phyloP scores from a whole-genome alignment of 2,329 filamentous ascomycete genomes.

The Claviceps citrina region DNA sequence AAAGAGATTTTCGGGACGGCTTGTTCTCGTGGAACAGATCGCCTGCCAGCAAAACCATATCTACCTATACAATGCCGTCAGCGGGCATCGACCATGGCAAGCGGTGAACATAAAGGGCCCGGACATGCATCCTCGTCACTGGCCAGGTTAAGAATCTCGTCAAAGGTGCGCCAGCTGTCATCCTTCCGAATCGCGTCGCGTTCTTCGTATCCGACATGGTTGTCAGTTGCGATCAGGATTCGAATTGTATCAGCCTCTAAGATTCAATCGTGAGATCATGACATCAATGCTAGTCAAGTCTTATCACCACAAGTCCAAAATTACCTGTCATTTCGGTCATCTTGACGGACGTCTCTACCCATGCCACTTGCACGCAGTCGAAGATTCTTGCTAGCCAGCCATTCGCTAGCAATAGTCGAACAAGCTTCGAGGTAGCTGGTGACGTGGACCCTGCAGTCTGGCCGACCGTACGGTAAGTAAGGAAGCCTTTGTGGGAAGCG shows the following conservation, averaged over 20 bases:
- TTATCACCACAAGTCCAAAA: no score
- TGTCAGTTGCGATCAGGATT: slow-evolving; percentile 87
- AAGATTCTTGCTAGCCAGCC: neutral
- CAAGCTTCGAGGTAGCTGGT: neutral
- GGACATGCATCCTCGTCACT: slow-evolving; percentile 58
- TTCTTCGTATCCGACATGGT: slow-evolving; percentile 94
- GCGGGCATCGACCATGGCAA: neutral
- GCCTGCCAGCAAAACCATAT: slow-evolving; percentile 90
- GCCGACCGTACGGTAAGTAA: no score
- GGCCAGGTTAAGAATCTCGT: slow-evolving; percentile 85
- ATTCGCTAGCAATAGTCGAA: neutral
- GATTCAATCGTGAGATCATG: neutral
- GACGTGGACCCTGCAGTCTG: neutral
- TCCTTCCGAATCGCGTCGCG: slow-evolving; percentile 87
- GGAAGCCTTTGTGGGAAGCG: no score
- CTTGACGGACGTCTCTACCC: neutral
- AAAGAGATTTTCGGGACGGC: slow-evolving; percentile 87
- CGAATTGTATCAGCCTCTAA: slow-evolving; percentile 69
- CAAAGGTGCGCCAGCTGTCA: slow-evolving; percentile 91
- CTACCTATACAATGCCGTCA: slow-evolving; percentile 37
- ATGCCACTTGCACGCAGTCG: neutral
- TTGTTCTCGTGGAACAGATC: slow-evolving; percentile 98
- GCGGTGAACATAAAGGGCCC: neutral
- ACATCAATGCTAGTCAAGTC: neutral
- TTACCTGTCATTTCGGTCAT: slow-evolving; percentile 7